Evolutionary conservation across 768 basidiomycete genomes (phyloP), one percentile per base, ranked within the genome.

Genomic region (Termitomyces sp.): DNA sequence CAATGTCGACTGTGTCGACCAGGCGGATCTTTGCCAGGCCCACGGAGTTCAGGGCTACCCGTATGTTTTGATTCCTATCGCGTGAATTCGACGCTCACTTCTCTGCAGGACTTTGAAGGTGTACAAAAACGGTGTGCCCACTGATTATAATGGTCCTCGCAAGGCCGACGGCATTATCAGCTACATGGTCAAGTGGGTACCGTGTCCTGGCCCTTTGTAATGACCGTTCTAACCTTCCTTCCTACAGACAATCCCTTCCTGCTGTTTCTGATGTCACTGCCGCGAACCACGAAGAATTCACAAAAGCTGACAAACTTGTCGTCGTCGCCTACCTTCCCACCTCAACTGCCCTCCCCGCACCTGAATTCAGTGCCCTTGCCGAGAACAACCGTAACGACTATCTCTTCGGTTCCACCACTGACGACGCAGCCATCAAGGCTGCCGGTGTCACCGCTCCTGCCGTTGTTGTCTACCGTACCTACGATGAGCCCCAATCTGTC

Each of bases 1-100:
- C 62, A 96, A 98, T 69, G 95, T 98, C 50, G 94, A 98, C 78
- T 98, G 96, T 71, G 96, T 97, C 45, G 94, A 91, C 61, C 79
- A 98, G 66, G 84, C 88, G 26, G 94, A 96, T 53, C 82, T 99
- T 31, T 99, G 97, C 74, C 86, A 91, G 68, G 66, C 80, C 50
- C 86, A 94, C 56, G 94, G 89, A 42, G 82, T 99, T 44, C 85
- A 87, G 70, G 96, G 96, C 15, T 99, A 99, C 76, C 94, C 94
- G 94, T 94, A 65, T 66, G 92, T 77, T 6, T 35, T 21, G 2
- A 1, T 19, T 12, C 3, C 26, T 10, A 3, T 8, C 26, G 37
- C 28, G 38, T 30, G 17, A 41, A 19, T 30, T 19, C 8, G 19
- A 54, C 17, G 45, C 30, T n/a, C 47, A 40, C 14, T 31, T 30